Conservation (phyloP, 495 filamentous ascomycete species). For the Neurospora sp. region DNA sequence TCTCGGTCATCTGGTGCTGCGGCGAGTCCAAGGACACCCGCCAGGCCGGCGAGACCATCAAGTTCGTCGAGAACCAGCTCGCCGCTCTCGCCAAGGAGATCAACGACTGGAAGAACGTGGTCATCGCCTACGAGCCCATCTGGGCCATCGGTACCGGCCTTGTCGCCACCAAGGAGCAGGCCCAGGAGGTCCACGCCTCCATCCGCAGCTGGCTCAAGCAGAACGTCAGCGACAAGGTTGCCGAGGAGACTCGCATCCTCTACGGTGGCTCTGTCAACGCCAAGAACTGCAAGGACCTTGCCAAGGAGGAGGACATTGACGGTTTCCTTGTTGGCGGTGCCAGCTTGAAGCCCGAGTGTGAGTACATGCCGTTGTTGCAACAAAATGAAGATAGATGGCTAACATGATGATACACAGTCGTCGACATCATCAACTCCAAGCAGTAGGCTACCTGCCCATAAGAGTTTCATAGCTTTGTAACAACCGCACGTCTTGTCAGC, state of each 20-base stretch:
- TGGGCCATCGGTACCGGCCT: conserved; percentile 99
- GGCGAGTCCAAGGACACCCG: conserved; percentile 91
- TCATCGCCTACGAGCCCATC: conserved; percentile 97
- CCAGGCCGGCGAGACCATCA: conserved; percentile 75
- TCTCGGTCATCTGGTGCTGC: conserved; percentile 90
- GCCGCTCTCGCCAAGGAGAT: conserved; percentile 57
- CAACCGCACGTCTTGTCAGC: neutral
- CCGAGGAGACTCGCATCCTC: conserved; percentile 76
- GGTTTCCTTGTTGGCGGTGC: conserved; percentile 97
- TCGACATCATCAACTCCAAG: conserved; percentile 52
- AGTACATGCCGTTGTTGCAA: conserved; percentile 25
- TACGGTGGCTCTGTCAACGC: conserved; percentile 95
- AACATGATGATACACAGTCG: conserved; percentile 30
- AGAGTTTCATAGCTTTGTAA: neutral
- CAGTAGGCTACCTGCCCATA: conserved; percentile 20
- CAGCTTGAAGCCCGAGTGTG: conserved; percentile 95
- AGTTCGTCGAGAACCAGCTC: conserved; percentile 78
- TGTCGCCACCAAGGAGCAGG: conserved; percentile 87
- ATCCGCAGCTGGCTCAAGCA: conserved; percentile 82
- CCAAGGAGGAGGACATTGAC: conserved; percentile 87
- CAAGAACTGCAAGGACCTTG: conserved; percentile 94
- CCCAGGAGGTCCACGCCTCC: conserved; percentile 87
- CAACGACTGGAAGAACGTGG: conserved; percentile 83
- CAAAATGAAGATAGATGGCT: conserved; percentile 5
- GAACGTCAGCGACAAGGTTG: conserved; percentile 57